Evolutionary conservation across 148 eudicot genomes (phyloP).

Genomic region (Camellia lanceoleosa): DNA sequence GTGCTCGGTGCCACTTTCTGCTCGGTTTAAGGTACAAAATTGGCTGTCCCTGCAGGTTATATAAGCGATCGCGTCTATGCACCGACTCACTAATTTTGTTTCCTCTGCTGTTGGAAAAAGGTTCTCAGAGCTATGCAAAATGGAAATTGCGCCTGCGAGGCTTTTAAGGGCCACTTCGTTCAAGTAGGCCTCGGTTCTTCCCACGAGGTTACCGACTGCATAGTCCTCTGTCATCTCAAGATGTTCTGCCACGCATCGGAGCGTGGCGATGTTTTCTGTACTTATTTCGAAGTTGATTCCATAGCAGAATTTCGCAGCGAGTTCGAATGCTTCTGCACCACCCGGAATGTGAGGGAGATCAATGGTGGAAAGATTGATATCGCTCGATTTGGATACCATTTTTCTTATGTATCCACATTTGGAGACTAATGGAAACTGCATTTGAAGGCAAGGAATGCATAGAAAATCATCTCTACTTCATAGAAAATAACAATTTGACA

Average conservation of each 20-base stretch:
- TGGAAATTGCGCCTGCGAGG: constrained; percentile 56
- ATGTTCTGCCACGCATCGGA: constrained; percentile 74
- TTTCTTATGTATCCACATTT: constrained; percentile 77
- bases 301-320: constrained; percentile 90
- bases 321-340: constrained; percentile 76
- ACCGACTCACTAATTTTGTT: constrained; percentile 74
- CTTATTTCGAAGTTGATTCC: constrained; percentile 78
- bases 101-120: constrained; percentile 64
- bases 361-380: constrained; percentile 36
- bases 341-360: constrained; percentile 72
- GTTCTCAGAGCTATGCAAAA: constrained; percentile 56
- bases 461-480: too few relatives aligned
- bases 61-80: constrained; percentile 73
- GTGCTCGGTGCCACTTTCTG: constrained; percentile 36
- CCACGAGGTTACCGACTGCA: constrained; percentile 63
- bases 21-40: constrained; percentile 22
- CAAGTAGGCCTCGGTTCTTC: constrained; percentile 62
- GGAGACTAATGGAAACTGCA: constrained; percentile 85
- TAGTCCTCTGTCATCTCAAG: constrained; percentile 93
- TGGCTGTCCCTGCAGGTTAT: constrained; percentile 64
- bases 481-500: too few relatives aligned
- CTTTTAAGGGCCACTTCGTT: constrained; percentile 65
- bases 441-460: not conserved
- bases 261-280: constrained; percentile 68
- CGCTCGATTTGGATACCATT: constrained; percentile 50